Evolutionary conservation across 2,329 filamentous ascomycete genomes (phyloP), one percentile per base, ranked within the genome.

Genomic region (Hypoxylon sp.): DNA sequence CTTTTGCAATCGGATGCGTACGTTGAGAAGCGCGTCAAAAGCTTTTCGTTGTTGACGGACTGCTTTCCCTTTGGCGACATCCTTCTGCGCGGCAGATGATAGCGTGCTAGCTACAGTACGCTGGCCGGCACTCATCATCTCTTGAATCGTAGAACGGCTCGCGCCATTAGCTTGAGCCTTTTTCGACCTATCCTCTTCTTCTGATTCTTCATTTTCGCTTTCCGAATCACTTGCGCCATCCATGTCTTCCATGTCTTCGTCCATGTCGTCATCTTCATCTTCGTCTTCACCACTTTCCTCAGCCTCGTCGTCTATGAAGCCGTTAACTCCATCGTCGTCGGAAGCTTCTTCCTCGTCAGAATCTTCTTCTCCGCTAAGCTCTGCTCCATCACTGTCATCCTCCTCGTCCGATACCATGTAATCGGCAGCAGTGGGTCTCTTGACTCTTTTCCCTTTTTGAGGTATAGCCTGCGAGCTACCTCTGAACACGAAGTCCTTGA

Each of bases 1-100:
- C 71, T 97, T 97, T 70, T 99, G 95, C 12, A 99, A 75, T 54
- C 93, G 89, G 66, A 99, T 97, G 13, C 94, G 86, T 9, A 91
- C 82, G 72, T 96, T 96, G 21, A 99, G 80, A 1, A 97, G 82
- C 0, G 89, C 84, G 62, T 97, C 93, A 66, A 96, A 99, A 0
- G 87, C 84, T 55, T 87, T 87, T 41, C 91, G 85, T 73, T 99
- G 94, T 49, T 86, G 78, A 63, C 91, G 93, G 26, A 99, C 90
- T 0, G 93, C 93, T 45, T 82, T 75, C 8, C 94, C 94, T 71
- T 97, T 97, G 30, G 87, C 83, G 3, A 88, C 84, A 67, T 97
- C 94, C 43, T 84, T 84, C 65, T 87, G 86, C 42, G 85, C 85
- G 1, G 88, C 86, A 65, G 87, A 78, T 1, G 77, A 74, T 31